These are phyloP conservation scores for Scalesia atractyloides DNA, from an alignment of 129 eudicot genomes.

Conservation along the genomic window DNA sequence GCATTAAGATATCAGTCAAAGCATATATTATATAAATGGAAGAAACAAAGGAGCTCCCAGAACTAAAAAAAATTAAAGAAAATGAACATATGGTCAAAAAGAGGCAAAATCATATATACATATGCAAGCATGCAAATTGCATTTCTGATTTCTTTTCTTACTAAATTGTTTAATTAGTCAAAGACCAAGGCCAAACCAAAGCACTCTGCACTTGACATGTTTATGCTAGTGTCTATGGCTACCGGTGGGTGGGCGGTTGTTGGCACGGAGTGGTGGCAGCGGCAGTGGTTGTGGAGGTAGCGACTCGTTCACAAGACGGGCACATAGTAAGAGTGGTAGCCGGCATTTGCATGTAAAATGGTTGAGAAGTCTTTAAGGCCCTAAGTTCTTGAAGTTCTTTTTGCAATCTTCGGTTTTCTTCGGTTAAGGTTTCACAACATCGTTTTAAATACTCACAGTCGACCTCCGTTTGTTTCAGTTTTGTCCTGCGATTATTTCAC, in stretches of 20 bases:
- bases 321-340: slow-evolving; percentile 99
- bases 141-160: slow-evolving; percentile 3
- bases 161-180: slow-evolving; percentile 37
- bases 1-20: slow-evolving; percentile 24
- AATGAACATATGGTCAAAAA: slow-evolving; percentile 35
- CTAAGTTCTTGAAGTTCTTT: slow-evolving; percentile 92
- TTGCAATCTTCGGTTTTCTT: slow-evolving; percentile 93
- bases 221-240: slow-evolving; percentile 29
- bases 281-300: slow-evolving; percentile 51
- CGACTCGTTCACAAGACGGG: slow-evolving; percentile 93
- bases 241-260: slow-evolving; percentile 21
- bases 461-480: slow-evolving; percentile 94
- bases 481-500: slow-evolving; percentile 54
- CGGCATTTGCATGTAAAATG: slow-evolving; percentile 91
- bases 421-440: slow-evolving; percentile 93
- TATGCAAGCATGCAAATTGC: slow-evolving; percentile 36
- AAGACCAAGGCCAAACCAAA: slow-evolving; percentile 26
- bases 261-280: slow-evolving; percentile 17
- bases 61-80: slow-evolving; percentile 8
- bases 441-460: slow-evolving; percentile 96
- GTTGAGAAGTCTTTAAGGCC: slow-evolving; percentile 85
- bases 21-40: slow-evolving; percentile 18
- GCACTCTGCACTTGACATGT: slow-evolving; percentile 8
- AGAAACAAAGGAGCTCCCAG: slow-evolving; percentile 25
- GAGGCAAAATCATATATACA: slow-evolving; percentile 39